Evolutionary conservation across 805 yeast genomes (phyloP).

Genomic region (Pichia gijzeniarum): DNA sequence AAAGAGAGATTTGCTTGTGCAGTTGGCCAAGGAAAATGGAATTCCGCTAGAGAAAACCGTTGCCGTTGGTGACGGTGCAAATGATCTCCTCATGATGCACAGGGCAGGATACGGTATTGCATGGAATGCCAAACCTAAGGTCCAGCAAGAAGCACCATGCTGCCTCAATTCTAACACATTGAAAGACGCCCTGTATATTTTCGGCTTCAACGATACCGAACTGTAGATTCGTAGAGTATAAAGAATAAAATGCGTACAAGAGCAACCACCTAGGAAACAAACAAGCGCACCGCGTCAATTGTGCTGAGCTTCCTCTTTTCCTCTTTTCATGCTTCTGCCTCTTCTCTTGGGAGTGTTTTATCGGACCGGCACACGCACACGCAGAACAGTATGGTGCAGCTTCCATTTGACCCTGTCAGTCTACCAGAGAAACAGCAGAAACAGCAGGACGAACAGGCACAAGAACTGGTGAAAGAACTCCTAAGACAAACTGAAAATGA

Average conservation of each 20-base stretch:
- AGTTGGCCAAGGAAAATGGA: constrained; percentile 50
- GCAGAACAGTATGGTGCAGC: background rate
- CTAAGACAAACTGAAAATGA: constrained; percentile 11
- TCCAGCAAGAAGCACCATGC: constrained; percentile 77
- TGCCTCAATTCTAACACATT: constrained; percentile 69
- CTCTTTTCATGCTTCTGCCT: no score
- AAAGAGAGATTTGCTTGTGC: constrained; percentile 67
- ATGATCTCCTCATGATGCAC: constrained; percentile 88
- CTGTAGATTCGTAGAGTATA: no score
- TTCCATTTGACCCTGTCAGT: background rate
- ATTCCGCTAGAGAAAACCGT: constrained; percentile 50
- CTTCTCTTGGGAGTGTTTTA: no score
- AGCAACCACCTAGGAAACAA: no score
- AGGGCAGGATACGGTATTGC: constrained; percentile 92
- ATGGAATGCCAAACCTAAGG: constrained; percentile 95
- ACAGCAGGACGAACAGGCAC: constrained; percentile 6
- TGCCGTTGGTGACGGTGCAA: constrained; percentile 97
- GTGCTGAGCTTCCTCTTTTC: no score
- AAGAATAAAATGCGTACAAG: no score
- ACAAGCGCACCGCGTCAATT: no score
- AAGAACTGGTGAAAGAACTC: constrained; percentile 12
- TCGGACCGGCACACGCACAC: no score
- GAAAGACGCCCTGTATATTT: constrained; percentile 68
- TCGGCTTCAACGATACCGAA: constrained; percentile 60
- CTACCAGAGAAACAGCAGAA: constrained; percentile 1